These are phyloP conservation scores for Limonium bicolor DNA, from an alignment of 148 eudicot genomes.

Conservation along the genomic window DNA sequence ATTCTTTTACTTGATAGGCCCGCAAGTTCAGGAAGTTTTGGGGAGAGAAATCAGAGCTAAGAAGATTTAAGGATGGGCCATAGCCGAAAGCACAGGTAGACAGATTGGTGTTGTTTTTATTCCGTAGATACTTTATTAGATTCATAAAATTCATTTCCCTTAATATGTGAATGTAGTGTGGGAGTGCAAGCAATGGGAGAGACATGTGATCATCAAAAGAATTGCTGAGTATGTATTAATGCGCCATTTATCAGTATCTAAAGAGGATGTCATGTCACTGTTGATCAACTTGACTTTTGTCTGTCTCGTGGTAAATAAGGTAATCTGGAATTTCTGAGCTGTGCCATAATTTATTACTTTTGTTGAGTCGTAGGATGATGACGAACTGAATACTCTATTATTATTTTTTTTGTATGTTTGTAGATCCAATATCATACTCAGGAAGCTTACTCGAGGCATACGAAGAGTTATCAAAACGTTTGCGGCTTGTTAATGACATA, in stretches of 20 bases:
- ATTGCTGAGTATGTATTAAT: slow-evolving; percentile 57
- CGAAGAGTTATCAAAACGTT: slow-evolving; percentile 46
- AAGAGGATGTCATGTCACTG: slow-evolving; percentile 34
- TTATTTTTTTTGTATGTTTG: no score
- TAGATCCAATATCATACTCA: slow-evolving; percentile 64
- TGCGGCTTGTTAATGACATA: slow-evolving; percentile 68
- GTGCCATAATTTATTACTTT: no score
- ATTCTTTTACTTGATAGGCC: slow-evolving; percentile 47
- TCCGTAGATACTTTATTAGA: no score
- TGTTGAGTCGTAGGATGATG: no score
- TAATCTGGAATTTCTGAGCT: no score
- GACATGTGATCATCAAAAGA: slow-evolving; percentile 62
- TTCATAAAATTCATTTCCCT: no score
- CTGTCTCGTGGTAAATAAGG: slow-evolving; percentile 50
- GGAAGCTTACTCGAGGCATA: slow-evolving; percentile 44
- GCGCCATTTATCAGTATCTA: slow-evolving; percentile 58
- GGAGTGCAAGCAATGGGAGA: slow-evolving; percentile 66
- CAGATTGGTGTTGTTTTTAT: no score
- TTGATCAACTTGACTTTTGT: slow-evolving; percentile 87
- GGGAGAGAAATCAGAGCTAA: slow-evolving; percentile 76
- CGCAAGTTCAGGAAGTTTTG: slow-evolving; percentile 64
- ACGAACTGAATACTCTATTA: no score
- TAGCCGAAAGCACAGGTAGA: slow-evolving; percentile 78
- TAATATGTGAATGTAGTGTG: no score
- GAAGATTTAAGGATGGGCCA: slow-evolving; percentile 72